Conservation (phyloP, 2,329 filamentous ascomycete genomes). For the Calonectria hawksworthii region DNA sequence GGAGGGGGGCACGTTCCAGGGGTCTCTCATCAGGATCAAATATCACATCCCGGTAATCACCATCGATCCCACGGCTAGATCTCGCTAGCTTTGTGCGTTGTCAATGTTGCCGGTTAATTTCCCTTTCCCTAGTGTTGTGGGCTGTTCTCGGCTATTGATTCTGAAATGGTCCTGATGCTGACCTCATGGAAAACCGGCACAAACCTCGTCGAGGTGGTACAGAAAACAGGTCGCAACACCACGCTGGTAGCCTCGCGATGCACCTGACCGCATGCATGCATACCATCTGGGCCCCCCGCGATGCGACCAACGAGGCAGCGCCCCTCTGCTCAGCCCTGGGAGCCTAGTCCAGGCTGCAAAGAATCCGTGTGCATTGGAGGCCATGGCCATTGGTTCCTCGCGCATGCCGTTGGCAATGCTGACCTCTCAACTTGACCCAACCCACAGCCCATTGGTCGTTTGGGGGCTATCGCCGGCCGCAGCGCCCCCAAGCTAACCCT, state of each 20-base stretch:
- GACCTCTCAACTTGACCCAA: constrained; percentile 30
- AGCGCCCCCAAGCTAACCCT: constrained; percentile 18
- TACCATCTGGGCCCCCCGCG: constrained; percentile 2
- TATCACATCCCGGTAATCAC: neutral
- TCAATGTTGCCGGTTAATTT: constrained; percentile 8
- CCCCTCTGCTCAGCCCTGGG: constrained; percentile 34
- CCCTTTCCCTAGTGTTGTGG: neutral
- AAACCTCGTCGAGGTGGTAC: neutral
- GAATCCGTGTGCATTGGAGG: constrained; percentile 25
- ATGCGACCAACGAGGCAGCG: constrained; percentile 34
- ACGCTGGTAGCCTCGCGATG: constrained; percentile 4
- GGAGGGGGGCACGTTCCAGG: neutral
- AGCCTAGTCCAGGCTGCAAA: constrained; percentile 41
- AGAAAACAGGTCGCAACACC: constrained; percentile 16
- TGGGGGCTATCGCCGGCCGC: constrained; percentile 1
- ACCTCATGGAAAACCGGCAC: constrained; percentile 3
- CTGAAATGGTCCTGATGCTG: neutral
- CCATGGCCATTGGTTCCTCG: constrained; percentile 32
- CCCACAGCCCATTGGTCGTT: constrained; percentile 7
- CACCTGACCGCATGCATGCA: constrained; percentile 20
- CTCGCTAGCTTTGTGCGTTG: constrained; percentile 11
- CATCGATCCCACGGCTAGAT: constrained; percentile 13
- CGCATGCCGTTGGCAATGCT: constrained; percentile 24
- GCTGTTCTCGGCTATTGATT: constrained; percentile 8
- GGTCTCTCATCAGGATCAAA: neutral